Evolutionary conservation across 495 filamentous ascomycete species (phyloP).

Genomic region (Lepidopterella palustris): DNA sequence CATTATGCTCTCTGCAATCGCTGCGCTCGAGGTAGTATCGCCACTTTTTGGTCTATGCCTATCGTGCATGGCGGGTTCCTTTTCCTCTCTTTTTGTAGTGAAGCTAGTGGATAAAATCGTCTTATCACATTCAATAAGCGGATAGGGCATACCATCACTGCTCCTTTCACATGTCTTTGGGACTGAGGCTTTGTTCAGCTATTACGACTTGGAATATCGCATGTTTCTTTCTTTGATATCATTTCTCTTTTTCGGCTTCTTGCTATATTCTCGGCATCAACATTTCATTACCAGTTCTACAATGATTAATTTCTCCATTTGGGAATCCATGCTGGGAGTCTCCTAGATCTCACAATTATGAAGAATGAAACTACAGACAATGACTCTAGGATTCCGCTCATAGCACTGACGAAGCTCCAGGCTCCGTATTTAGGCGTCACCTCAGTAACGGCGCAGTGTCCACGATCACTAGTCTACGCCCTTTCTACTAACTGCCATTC

Average conservation of each 20-base stretch:
- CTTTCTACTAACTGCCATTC: conserved; percentile 29
- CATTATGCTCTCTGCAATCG: not conserved
- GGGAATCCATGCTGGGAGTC: conserved; percentile 13
- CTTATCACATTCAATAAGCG: not conserved
- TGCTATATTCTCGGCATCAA: not conserved
- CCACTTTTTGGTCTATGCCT: too few species aligned
- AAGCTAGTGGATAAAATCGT: not conserved
- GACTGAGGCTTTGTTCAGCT: not conserved
- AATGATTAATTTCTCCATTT: conserved; percentile 30
- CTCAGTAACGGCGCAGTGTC: conserved; percentile 31
- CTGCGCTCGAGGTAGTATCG: too few species aligned
- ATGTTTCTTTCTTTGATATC: not conserved
- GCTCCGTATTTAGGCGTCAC: conserved; percentile 35
- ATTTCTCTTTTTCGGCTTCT: not conserved
- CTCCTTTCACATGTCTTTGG: not conserved
- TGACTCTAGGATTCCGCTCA: conserved; percentile 30
- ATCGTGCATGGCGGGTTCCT: not conserved
- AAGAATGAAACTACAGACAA: conserved; percentile 29
- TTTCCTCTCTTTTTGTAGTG: not conserved
- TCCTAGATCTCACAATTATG: conserved; percentile 29
- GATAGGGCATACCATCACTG: not conserved
- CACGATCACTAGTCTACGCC: conserved; percentile 30
- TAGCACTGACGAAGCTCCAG: conserved; percentile 25
- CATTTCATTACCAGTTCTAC: not conserved
- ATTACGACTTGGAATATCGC: not conserved